Evolutionary conservation across 2,329 filamentous ascomycete species (phyloP).

Genomic region (Chaetomium sp.): DNA sequence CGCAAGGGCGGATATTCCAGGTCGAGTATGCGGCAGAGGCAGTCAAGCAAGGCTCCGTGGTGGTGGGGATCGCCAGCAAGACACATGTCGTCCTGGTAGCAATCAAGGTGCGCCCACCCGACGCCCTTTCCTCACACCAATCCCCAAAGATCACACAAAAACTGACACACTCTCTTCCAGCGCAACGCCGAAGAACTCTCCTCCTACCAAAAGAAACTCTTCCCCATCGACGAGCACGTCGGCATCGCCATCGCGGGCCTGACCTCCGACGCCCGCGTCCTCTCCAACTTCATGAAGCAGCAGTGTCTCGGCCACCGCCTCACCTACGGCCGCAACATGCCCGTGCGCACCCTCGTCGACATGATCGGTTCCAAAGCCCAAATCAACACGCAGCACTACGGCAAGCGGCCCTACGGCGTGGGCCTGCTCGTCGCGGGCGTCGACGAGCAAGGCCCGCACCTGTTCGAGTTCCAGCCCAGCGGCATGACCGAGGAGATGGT

Average conservation of each 20-base stretch:
- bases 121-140: neutral
- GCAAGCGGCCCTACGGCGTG: constrained; percentile 92
- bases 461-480: constrained; percentile 96
- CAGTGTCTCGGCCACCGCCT: constrained; percentile 93
- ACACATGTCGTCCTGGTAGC: constrained; percentile 94
- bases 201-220: constrained; percentile 99
- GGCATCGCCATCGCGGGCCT: constrained; percentile 94
- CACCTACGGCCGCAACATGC: constrained; percentile 90
- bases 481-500: constrained; percentile 97
- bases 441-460: constrained; percentile 86
- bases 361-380: constrained; percentile 96
- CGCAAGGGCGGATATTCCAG: constrained; percentile 98
- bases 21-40: constrained; percentile 98
- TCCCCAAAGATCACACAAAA: neutral
- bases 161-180: constrained; percentile 40
- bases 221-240: constrained; percentile 90
- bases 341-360: constrained; percentile 78
- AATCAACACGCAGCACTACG: constrained; percentile 96
- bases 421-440: constrained; percentile 88
- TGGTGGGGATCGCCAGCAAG: constrained; percentile 95
- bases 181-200: constrained; percentile 98
- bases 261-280: constrained; percentile 93
- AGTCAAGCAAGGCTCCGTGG: constrained; percentile 97
- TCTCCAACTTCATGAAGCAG: constrained; percentile 99
- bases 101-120: constrained; percentile 66